Evolutionary conservation across 1,284 basidiomycete genomes (phyloP).

Genomic region (Mycena sp.): DNA sequence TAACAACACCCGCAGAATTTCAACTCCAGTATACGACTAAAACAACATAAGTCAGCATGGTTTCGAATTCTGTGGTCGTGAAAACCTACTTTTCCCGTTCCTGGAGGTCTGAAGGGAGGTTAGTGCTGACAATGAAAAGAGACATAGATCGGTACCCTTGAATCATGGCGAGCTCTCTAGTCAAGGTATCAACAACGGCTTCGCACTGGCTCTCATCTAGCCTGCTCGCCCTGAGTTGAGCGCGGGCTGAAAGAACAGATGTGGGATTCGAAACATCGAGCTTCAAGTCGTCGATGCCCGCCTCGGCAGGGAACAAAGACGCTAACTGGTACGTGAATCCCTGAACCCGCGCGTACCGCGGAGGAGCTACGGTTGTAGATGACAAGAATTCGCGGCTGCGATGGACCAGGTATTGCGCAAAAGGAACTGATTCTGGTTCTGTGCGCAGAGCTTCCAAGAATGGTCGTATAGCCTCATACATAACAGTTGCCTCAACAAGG

Average conservation of each 20-base stretch:
- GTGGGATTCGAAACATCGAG: conserved; percentile 49
- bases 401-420: conserved; percentile 62
- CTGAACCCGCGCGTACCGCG: conserved; percentile 59
- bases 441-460: conserved; percentile 66
- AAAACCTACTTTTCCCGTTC: conserved; percentile 73
- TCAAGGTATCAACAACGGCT: conserved; percentile 70
- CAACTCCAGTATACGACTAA: conserved; percentile 74
- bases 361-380: conserved; percentile 54
- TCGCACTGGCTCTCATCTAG: conserved; percentile 77
- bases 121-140: background rate
- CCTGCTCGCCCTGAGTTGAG: conserved; percentile 57
- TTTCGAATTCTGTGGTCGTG: conserved; percentile 16
- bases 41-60: background rate
- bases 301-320: conserved; percentile 51
- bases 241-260: conserved; percentile 55
- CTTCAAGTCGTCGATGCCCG: conserved; percentile 46
- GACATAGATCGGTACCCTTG: conserved; percentile 66
- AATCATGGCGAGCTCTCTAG: conserved; percentile 70
- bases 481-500: conserved; percentile 67
- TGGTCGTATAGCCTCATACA: conserved; percentile 71
- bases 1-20: conserved; percentile 73
- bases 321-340: conserved; percentile 62
- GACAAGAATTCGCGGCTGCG: conserved; percentile 47
- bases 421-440: conserved; percentile 65
- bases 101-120: conserved; percentile 66